A percentile compares a stretch with the other conserved stretches of the same genome.
phyloP scores from a whole-genome alignment of 495 filamentous ascomycete species.

The Endocarpon pusillum region DNA sequence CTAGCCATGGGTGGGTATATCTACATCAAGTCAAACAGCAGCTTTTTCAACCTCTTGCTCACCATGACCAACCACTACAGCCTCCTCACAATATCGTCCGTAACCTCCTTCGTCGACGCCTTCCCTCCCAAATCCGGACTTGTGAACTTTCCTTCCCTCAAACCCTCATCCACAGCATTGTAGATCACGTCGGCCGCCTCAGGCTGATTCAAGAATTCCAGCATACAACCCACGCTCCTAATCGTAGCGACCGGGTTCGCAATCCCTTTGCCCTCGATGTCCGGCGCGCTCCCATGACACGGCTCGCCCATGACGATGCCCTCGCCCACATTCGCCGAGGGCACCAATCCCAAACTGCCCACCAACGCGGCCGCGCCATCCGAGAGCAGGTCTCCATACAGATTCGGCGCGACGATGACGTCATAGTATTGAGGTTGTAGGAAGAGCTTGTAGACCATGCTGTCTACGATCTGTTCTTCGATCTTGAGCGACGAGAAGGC shows the following conservation, averaged over 20 bases:
- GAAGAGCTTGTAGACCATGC: conserved; percentile 99
- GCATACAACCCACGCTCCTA: conserved; percentile 79
- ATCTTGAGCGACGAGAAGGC: conserved; percentile 46
- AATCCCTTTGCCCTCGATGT: conserved; percentile 83
- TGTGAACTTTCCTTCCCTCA: conserved; percentile 65
- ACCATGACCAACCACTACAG: too few relatives aligned
- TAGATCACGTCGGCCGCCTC: conserved; percentile 79
- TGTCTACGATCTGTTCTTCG: conserved; percentile 97
- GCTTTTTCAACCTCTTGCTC: too few relatives aligned
- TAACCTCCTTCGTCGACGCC: conserved; percentile 73
- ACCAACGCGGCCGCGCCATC: conserved; percentile 93
- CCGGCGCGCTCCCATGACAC: conserved; percentile 89
- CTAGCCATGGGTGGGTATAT: too few relatives aligned
- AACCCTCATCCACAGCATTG: conserved; percentile 75
- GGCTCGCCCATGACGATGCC: conserved; percentile 94
- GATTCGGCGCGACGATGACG: conserved; percentile 93
- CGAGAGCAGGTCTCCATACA: conserved; percentile 93
- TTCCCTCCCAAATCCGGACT: conserved; percentile 85
- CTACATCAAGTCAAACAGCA: too few relatives aligned
- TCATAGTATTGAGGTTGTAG: conserved; percentile 87
- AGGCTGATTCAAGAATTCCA: conserved; percentile 83
- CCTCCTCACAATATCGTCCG: conserved; percentile 74
- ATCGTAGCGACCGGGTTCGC: conserved; percentile 95
- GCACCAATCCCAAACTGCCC: conserved; percentile 83
- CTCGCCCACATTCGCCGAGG: conserved; percentile 91